Evolutionary conservation across 805 yeast genomes (phyloP), one percentile per base, ranked within the genome.

Genomic region (Cyberlindnera meyerae): DNA sequence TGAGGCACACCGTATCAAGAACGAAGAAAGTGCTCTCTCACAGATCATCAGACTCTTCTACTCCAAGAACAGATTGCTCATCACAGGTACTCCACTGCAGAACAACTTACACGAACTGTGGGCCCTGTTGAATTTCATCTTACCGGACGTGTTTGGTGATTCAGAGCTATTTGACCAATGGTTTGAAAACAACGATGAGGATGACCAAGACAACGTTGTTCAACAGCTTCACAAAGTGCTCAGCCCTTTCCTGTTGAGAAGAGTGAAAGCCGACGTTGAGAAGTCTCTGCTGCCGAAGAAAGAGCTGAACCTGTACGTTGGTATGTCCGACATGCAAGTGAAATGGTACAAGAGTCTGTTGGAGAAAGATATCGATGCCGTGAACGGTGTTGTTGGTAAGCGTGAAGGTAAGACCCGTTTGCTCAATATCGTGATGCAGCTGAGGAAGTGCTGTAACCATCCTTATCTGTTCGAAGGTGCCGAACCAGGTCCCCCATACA

Each of bases 381-480:
- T 90, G 7, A 90, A 90, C 60, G 97, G 97, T 27, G 94, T 82
- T 4, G 82, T 83, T n/a, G 96, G 96, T 2, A 88, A 87, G 60
- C 71, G 95, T 39, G 97, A 90, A 58, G 88, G 90, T 6, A 90
- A 90, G 55, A 88, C 97, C 1, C 71, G 97, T 39, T 66, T 93
- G 44, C 69, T 90, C 40, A 90, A 90, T 55, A 90, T 90, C 51
- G 97, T 90, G 11, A 90, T 90, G 97, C 97, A 90, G 61, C 68
- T 90, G 46, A 73, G 97, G 53, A 90, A 90, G 60, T 90, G 97
- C 60, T 90, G 97, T 59, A 90, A 93, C 57, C 98, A 93, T 62
- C 97, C 97, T 0, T 90, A 93, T 60, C 65, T 90, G 37, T 93
- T 93, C 54, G 97, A 90, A 58, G 97, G 98, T n/a, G 98, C 97